Evolutionary conservation across 2,329 filamentous ascomycete genomes (phyloP).

Genomic region (Paracamarosporium sp.): DNA sequence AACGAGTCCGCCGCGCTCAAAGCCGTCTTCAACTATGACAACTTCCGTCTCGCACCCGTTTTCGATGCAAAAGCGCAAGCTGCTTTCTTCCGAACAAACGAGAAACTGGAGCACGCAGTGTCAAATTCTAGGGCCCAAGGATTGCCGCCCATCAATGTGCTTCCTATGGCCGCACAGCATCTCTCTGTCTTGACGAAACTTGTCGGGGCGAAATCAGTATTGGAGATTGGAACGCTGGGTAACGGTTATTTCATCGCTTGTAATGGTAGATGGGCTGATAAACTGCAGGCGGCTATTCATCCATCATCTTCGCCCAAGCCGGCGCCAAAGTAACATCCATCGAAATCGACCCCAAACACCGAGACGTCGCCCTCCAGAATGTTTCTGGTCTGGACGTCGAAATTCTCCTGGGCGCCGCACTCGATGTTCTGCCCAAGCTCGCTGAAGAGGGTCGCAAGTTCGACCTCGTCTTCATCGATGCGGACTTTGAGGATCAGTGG

Average conservation of each 20-base stretch:
- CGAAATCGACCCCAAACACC: conserved; percentile 54
- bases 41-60: conserved; percentile 16
- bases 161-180: conserved; percentile 15
- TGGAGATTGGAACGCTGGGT: conserved; percentile 59
- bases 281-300: conserved; percentile 52
- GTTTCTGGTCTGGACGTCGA: conserved; percentile 51
- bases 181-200: conserved; percentile 18
- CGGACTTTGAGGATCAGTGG: conserved; percentile 53
- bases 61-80: conserved; percentile 22
- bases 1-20: neutral
- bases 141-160: conserved; percentile 24
- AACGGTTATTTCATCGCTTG: neutral
- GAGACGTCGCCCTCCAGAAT: conserved; percentile 54
- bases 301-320: conserved; percentile 55
- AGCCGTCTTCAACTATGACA: conserved; percentile 34
- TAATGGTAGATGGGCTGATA: neutral
- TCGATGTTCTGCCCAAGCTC: conserved; percentile 50
- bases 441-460: conserved; percentile 48
- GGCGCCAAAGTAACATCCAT: conserved; percentile 55
- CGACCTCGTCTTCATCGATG: conserved; percentile 59
- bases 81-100: conserved; percentile 22
- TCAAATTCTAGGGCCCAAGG: conserved; percentile 14
- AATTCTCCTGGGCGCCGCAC: conserved; percentile 50
- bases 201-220: conserved; percentile 20
- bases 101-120: conserved; percentile 13